Percentiles rank a stretch among this genome's conserved stretches.
Evolutionary conservation across 768 basidiomycete species (phyloP).

Genomic region (Trametes sanguinea): DNA sequence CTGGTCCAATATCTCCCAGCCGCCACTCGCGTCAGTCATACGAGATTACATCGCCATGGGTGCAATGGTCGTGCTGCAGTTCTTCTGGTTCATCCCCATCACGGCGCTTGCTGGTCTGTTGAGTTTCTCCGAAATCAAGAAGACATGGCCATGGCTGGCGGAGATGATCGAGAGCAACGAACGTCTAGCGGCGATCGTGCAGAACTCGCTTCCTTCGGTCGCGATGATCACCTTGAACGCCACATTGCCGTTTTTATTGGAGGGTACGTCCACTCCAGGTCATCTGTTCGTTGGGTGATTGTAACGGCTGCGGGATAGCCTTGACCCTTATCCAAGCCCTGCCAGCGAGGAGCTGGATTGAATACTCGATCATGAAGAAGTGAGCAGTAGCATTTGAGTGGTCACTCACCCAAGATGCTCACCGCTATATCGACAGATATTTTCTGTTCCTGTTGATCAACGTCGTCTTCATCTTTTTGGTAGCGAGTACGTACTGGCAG

Average conservation of each 20-base stretch:
- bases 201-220: constrained; percentile 91
- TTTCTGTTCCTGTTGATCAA: constrained; percentile 91
- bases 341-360: constrained; percentile 88
- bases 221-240: constrained; percentile 92
- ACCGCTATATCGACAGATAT: constrained; percentile 57
- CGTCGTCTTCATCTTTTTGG: constrained; percentile 91
- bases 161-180: constrained; percentile 80
- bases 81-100: constrained; percentile 93
- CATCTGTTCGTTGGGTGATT: not conserved
- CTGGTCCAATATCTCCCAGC: constrained; percentile 86
- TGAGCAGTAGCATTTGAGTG: constrained; percentile 38
- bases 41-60: constrained; percentile 73
- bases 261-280: constrained; percentile 53
- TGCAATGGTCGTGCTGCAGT: constrained; percentile 72
- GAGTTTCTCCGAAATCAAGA: constrained; percentile 93
- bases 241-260: constrained; percentile 82
- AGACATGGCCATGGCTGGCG: constrained; percentile 85
- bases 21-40: constrained; percentile 54
- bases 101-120: constrained; percentile 83
- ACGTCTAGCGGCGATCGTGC: constrained; percentile 82
- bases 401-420: not conserved
- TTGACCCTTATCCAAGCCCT: constrained; percentile 92
- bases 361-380: constrained; percentile 92
- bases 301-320: constrained; percentile 34
- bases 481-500: constrained; percentile 91